Conservation (phyloP, 352 stramenopile species). For the Blastocystis sp. region DNA sequence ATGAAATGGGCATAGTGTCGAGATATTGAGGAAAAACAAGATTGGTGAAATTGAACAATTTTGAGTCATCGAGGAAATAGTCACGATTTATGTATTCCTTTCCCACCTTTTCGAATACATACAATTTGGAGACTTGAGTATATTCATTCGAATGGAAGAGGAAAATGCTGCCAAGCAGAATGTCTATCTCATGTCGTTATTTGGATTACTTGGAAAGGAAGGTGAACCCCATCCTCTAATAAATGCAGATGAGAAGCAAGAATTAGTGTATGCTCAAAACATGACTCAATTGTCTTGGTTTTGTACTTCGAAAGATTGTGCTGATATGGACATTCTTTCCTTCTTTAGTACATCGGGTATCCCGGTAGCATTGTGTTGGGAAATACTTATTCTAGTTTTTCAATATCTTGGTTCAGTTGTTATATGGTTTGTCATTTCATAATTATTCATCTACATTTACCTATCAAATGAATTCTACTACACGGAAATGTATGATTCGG, state of each 20-base stretch:
- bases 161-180: slow-evolving; percentile 9
- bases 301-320: neutral
- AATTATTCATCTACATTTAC: slow-evolving; percentile 14
- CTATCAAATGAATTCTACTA: neutral
- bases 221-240: slow-evolving; percentile 1
- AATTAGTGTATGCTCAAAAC: slow-evolving; percentile 16
- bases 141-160: neutral
- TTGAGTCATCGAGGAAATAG: neutral
- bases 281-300: slow-evolving; percentile 17
- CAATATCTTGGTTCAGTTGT: slow-evolving; percentile 48
- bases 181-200: slow-evolving; percentile 34
- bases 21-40: neutral
- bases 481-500: slow-evolving; percentile 15
- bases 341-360: slow-evolving; percentile 20
- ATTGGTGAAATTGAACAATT: neutral
- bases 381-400: slow-evolving; percentile 27
- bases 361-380: neutral
- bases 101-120: too few species aligned
- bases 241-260: slow-evolving; percentile 24
- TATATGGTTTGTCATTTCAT: slow-evolving; percentile 56
- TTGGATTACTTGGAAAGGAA: neutral
- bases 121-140: too few species aligned
- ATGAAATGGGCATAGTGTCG: neutral
- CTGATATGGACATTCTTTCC: slow-evolving; percentile 11
- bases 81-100: too few species aligned